phyloP scores from a whole-genome alignment of 2,329 filamentous ascomycete genomes.

The Penicillium sp. region DNA sequence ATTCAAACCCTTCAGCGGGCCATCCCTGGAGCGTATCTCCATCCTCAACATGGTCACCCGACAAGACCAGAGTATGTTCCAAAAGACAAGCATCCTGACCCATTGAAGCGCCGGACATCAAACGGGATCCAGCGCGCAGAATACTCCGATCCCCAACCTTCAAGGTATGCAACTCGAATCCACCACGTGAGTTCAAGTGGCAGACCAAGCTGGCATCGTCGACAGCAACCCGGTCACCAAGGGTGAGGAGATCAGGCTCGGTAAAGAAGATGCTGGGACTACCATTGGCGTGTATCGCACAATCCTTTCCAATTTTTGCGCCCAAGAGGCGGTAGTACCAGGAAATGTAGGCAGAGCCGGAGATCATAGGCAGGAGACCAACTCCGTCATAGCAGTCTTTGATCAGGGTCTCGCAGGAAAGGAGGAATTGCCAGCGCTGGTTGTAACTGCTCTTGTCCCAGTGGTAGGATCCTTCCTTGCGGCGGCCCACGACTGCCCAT shows the following conservation, averaged over 20 bases:
- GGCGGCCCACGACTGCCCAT: slow-evolving; percentile 46
- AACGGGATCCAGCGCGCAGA: slow-evolving; percentile 44
- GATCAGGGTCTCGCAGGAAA: slow-evolving; percentile 46
- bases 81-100: slow-evolving; percentile 46
- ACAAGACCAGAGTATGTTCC: slow-evolving; percentile 52
- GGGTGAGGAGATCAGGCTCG: slow-evolving; percentile 48
- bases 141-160: slow-evolving; percentile 47
- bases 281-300: slow-evolving; percentile 49
- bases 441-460: slow-evolving; percentile 52
- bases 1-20: slow-evolving; percentile 42
- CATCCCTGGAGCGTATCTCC: slow-evolving; percentile 48
- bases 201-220: slow-evolving; percentile 51
- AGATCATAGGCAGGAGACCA: slow-evolving; percentile 47
- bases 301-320: slow-evolving; percentile 48
- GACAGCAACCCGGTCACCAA: slow-evolving; percentile 47
- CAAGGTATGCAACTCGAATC: slow-evolving; percentile 48
- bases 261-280: slow-evolving; percentile 48
- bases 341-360: slow-evolving; percentile 46
- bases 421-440: slow-evolving; percentile 51
- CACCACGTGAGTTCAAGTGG: slow-evolving; percentile 51
- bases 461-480: slow-evolving; percentile 47
- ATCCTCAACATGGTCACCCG: slow-evolving; percentile 48
- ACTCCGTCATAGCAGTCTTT: slow-evolving; percentile 44
- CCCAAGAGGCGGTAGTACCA: slow-evolving; percentile 49
- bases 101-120: slow-evolving; percentile 49